Base-by-base conservation (phyloP, 257 asterid genomes). In the Datura wrightii region DNA sequence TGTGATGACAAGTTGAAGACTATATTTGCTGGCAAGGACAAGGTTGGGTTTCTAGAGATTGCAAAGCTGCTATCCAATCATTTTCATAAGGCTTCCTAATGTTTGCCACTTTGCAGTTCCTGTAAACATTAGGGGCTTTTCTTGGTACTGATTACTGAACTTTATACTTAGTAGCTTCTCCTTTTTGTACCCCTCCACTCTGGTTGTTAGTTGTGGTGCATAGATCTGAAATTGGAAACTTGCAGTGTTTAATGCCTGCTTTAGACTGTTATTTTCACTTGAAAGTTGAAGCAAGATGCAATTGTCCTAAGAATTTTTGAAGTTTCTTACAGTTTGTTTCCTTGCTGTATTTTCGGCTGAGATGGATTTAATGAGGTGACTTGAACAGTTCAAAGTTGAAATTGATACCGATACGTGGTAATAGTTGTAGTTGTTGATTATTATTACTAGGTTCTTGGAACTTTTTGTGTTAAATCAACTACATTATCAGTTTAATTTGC, bases 1-100 rank as follows among this genome's bases (percentile, higher is more conserved):
- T 92, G 95, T 39, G 97, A 92, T 82, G 93, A 89, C 66, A 93
- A 79, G 89, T 80, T 93, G 90, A 92, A 93, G 90, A 85, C 92
- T 2, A 89, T 90, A 34, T 93, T 93, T 44, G 89, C 86, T 39
- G 93, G 91, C 86, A 89, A 90, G 79, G 97, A 93, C 84, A 93
- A 79, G 83, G 92, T 93, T 72, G 88, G 89, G 59, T 92, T 92
- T 84, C 86, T 81, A 37, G 92, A 89, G 83, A 83, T 92, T 1
- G 95, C 92, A 1, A 90, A 90, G 54, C 82, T 91, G 86, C 84
- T 93, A 67, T 63, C 94, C 42, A 76, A 53, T 78, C 97, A 93
- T 84, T 93, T 93, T 50, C 90, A 86, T 0, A 91, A 91, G 87
- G 62, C 89, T 31, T 41, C 90, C 50, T 90, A 83, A 46, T 87